Base-by-base conservation (phyloP, 805 yeast species). In the Yarrowia sp. region DNA sequence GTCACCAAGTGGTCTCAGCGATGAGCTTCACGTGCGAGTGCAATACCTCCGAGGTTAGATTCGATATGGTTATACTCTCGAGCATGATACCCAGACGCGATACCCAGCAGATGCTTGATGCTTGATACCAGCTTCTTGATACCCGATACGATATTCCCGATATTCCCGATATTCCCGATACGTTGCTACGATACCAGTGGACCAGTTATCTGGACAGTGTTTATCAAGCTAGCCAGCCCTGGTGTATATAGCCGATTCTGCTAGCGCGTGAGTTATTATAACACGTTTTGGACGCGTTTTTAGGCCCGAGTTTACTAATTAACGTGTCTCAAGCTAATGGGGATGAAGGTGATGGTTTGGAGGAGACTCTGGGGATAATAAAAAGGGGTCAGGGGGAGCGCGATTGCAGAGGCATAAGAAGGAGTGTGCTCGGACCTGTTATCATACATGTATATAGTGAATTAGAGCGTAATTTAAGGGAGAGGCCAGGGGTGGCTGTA, bases 231-330 rank as follows among this genome's bases (percentile, higher is more conserved):
- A n/a, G n/a, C n/a, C n/a, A n/a, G n/a, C n/a, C n/a, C n/a, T n/a
- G n/a, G n/a, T n/a, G n/a, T n/a, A n/a, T n/a, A n/a, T n/a, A n/a
- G n/a, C n/a, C n/a, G n/a, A n/a, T n/a, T n/a, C 49, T 24, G 49
- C 4, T 44, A 44, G 49, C 32, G 32, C 16, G 26, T 28, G 46
- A 44, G 32, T 16, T 44, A 44, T 44, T 17, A 48, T 28, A 30
- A 30, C 52, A 48, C 52, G 52, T 48, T 48, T 12, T 5, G 1
- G 52, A 48, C 52, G 52, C 52, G 52, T 48, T 30, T 22, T 48
- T 48, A 48, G 52, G 24, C 36, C 17, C 22, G 52, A 48, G 52
- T 44, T 17, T 44, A 43, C 32, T 16, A 10, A n/a, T n/a, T n/a
- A 2, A 17, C 33, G 51, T 44, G 32, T 44, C 11, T 26, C 35